Evolutionary conservation across 2,329 filamentous ascomycete species (phyloP), one percentile per base, ranked within the genome.

Genomic region (Arthrocladium fulminans): DNA sequence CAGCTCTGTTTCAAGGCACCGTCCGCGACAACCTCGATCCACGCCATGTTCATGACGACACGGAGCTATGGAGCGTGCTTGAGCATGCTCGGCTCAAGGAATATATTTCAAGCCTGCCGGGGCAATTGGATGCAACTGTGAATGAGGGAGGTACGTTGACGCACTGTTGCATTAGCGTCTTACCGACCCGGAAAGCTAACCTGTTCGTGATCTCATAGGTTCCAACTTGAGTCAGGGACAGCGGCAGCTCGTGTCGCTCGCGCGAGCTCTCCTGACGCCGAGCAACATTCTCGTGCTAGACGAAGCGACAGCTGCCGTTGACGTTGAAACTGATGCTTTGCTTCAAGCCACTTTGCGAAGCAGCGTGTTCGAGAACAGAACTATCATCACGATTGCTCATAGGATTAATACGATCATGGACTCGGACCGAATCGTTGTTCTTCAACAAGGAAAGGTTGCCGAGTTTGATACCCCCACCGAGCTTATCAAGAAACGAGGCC

Each of bases 361-460:
- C 61, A 76, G 68, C 59, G 74, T 81, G 65, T 98, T 98, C 70
- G 77, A 83, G 53, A 88, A 96, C 67, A 81, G 88, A 47, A 98
- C 92, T 30, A 97, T 98, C 67, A 94, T 98, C 67, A 98, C 92
- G 1, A 95, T 98, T 61, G 92, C 92, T 22, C 92, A 98, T 71
- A 83, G 92, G 48, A 94, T 98, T 72, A 97, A 97, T 71, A 98
- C 92, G 9, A 97, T 98, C 60, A 76, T 98, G 12, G 80, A 84
- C 61, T 81, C 77, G 52, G 90, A 98, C 69, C 81, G 89, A 44
- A 92, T 98, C 53, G 83, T 98, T 29, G 92, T 98, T 43, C 78
- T 98, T 4, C 88, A 97, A 63, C 84, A 85, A 66, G 92, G 92
- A 37, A 79, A 81, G 60, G 89, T 98, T 35, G 84, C 83, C 43